Evolutionary conservation across 192 early-diverging fungal genomes (phyloP), one percentile per base, ranked within the genome.

Genomic region (Backusella morwellensis): DNA sequence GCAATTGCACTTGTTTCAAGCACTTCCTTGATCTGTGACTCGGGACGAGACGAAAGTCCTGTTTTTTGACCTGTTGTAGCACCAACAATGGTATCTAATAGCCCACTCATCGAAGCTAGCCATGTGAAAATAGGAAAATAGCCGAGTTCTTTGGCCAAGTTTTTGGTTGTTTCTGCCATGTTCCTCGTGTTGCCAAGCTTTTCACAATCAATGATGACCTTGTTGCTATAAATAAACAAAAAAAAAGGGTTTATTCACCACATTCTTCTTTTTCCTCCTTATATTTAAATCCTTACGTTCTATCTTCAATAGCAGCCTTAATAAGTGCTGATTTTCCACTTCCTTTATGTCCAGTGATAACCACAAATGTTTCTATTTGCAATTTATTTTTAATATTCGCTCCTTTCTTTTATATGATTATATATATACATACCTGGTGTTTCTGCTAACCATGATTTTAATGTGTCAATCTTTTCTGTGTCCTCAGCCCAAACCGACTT

Each of bases 41-140:
- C 95, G 70, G 92, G 88, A 3, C 93, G 94, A 40, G 95, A 90
- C 2, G 95, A 90, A 9, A 98, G 84, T 34, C 92, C 91, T 2
- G 95, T 91, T 73, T 97, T 98, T 73, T 93, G 90, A 8, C 98
- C 98, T 3, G 95, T 97, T 0, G 93, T 92, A 6, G 95, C 96
- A 6, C 92, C 91, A n/a, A 97, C 90, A 70, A 97, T 84, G 70
- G 93, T 88, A 79, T 98, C 95, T 56, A 96, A 87, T 29, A 95
- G 80, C 38, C 91, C 89, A 40, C 91, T 93, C 35, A 93, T 84
- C 7, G 88, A 88, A 40, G 88, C 88, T 75, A 93, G 85, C 79
- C 90, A 94, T 74, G 92, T 94, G 78, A 99, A 97, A 50, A 96
- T 82, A 4, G 98, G 98, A 80, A 95, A 94, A 85, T 95, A 98